Base-by-base conservation (phyloP, 768 basidiomycete genomes). In the Symmetrospora coprosmae region DNA sequence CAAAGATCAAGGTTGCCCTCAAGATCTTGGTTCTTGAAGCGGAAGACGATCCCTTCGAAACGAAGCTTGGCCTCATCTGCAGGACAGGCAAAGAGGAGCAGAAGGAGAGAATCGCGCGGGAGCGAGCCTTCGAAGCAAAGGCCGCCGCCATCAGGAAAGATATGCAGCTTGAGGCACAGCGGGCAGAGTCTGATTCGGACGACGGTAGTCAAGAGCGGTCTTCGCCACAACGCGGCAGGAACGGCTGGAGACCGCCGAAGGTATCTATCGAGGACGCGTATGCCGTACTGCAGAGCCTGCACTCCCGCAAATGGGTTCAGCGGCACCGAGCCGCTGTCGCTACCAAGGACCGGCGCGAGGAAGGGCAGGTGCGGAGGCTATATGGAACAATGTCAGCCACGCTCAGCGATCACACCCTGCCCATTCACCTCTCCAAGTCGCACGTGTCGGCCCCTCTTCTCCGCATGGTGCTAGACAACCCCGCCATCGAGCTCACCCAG, bases 21-120 rank as follows among this genome's bases (percentile, higher is more conserved):
- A 75, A 77, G n/a, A 76, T 76, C 41, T 67, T 92, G 33, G 81
- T 80, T 47, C 67, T 87, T 8, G 89, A 94, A 71, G 82, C 82
- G 25, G 80, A 81, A 23, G 91, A 97, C 71, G 86, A 89, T 66
- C 79, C 82, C 1, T 81, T 94, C 59, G 91, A 97, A 72, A 78
- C 79, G 16, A 80, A 77, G 61, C 73, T 94, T 19, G 84, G 81
- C 34, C 75, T 84, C 8, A 85, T 87, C 30, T 86, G 80, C 77
- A 76, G 79, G 61, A 78, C 81, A 47, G 89, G 87, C 0, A 73
- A 79, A 35, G 79, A 81, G 37, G 89, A 88, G 47, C 81, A 82
- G 38, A 78, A 77, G 50, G 77, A 80, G 14, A 76, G 90, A 30
- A 72, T 81, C 43, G 84, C 82, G 49, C 79, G 88, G 0, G 85